phyloP scores from a whole-genome alignment of 169 alveolate genomes.

The Eimeria praecox region DNA sequence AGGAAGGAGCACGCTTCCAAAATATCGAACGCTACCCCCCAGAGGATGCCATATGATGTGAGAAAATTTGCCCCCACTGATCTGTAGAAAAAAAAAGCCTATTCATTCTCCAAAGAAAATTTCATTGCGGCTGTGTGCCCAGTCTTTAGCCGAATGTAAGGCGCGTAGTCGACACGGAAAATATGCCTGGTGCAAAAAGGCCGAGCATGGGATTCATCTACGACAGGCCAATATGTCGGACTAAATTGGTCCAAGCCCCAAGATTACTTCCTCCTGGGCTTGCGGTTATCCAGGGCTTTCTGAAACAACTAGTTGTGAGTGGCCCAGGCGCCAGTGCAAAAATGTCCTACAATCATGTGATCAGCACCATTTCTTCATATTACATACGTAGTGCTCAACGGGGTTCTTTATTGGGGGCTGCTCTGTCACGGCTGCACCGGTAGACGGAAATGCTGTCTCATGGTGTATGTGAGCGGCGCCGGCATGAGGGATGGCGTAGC shows the following conservation, averaged over 20 bases:
- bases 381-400: background rate
- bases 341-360: background rate
- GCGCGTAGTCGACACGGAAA: background rate
- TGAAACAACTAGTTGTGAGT: background rate
- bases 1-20: background rate
- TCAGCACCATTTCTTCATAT: background rate
- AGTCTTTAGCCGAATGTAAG: background rate
- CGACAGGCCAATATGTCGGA: background rate
- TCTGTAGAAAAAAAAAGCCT: background rate
- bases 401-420: background rate
- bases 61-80: background rate
- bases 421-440: background rate
- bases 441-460: slow-evolving; percentile 9
- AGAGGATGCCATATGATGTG: background rate
- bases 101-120: background rate
- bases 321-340: background rate
- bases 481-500: background rate
- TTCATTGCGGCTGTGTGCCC: background rate
- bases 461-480: background rate
- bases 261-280: background rate
- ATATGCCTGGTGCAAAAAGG: background rate
- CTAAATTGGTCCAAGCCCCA: slow-evolving; percentile 29
- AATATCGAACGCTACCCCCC: background rate
- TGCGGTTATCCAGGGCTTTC: background rate
- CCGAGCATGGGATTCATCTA: background rate